Evolutionary conservation across 2,329 filamentous ascomycete genomes (phyloP), one percentile per base, ranked within the genome.

Genomic region (Xylaria sp.): DNA sequence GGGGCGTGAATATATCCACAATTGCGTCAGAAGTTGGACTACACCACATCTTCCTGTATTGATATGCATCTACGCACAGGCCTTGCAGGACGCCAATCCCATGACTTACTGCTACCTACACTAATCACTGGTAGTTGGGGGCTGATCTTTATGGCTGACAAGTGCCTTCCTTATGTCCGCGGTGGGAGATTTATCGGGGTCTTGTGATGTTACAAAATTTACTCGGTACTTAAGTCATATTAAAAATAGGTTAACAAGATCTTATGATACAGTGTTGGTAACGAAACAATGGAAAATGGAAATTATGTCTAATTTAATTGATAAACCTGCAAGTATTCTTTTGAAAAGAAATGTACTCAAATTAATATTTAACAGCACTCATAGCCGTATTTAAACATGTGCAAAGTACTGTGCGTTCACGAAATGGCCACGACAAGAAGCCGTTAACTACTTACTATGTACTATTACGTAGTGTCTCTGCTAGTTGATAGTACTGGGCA

Each of bases 21-120:
- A 53, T 58, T 56, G 54, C 53, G 62, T 61, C 53, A 61, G 56
- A 45, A 30, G 53, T 53, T 48, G 12, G 55, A 50, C 56, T 64
- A n/a, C n/a, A n/a, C n/a, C n/a, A 64, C 30, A 3, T 47, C 42
- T 6, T 47, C 42, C n/a, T 62, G 21, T 32, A 55, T 50, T 59
- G 48, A 60, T 55, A 56, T 56, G 61, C 61, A 53, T 65, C 47
- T 32, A 30, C 32, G 17, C 27, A 39, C 7, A 51, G 3, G 30
- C n/a, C 24, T 51, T 19, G 34, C 32, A 64, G 42, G 4, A n/a
- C 60, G 27, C 34, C 53, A 53, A 65, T 53, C 34, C 57, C 36
- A 50, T 39, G 48, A 47, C 32, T 27, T 27, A 27, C 4, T 27
- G 24, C 24, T 27, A 27, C 24, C 24, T 27, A 27, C 24, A 27